Evolutionary conservation across 169 alveolate species (phyloP).

Genomic region (Cryptosporidium tyzzeri): DNA sequence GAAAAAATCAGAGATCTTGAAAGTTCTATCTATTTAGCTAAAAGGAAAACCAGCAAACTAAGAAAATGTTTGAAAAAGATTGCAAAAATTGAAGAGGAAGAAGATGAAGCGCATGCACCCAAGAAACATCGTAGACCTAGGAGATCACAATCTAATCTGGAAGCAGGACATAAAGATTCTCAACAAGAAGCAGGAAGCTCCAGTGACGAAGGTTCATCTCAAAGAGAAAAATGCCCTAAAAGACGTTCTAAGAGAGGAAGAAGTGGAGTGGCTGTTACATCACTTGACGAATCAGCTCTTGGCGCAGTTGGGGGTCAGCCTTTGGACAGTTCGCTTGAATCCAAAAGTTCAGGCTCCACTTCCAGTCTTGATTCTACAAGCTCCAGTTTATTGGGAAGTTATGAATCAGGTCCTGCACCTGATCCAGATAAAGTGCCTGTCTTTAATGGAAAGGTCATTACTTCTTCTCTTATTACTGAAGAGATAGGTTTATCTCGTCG

Average conservation of each 20-base stretch:
- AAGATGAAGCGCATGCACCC: not conserved
- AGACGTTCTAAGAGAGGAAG: not conserved
- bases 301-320: slow-evolving; percentile 1
- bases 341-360: not conserved
- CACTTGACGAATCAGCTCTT: not conserved
- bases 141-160: not conserved
- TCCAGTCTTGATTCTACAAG: not conserved
- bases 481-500: not conserved
- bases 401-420: not conserved
- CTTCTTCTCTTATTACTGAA: not conserved
- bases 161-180: not conserved
- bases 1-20: not conserved
- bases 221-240: too few species aligned
- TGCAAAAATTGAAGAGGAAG: not conserved
- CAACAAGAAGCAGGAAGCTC: not conserved
- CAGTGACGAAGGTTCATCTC: not conserved
- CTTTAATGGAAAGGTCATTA: not conserved
- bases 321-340: not conserved
- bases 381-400: not conserved
- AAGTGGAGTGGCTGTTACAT: not conserved
- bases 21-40: not conserved
- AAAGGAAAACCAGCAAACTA: not conserved
- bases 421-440: not conserved
- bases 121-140: not conserved
- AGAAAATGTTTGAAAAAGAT: not conserved